These are phyloP conservation scores for Syncephalastrum racemosum DNA, from an alignment of 371 early-diverging fungal genomes.

Conservation along the genomic window DNA sequence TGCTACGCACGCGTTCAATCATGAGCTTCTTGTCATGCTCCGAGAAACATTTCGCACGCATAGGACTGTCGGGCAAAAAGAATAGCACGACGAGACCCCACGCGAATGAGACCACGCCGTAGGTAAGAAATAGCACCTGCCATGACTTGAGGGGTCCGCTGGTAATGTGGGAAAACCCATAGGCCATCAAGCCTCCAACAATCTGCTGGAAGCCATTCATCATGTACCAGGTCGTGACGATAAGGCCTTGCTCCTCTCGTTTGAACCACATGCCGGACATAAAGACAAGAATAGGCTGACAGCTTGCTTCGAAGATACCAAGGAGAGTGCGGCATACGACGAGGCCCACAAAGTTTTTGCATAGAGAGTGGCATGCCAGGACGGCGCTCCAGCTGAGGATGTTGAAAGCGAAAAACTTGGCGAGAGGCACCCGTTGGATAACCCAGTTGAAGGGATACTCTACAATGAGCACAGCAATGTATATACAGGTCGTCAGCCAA, in stretches of 20 bases:
- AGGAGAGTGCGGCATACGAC: conserved; percentile 20
- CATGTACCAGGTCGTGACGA: conserved; percentile 60
- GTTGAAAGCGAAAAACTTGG: conserved; percentile 24
- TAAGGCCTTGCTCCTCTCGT: conserved; percentile 66
- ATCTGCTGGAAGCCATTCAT: conserved; percentile 32
- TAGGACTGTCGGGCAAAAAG: conserved; percentile 25
- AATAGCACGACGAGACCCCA: conserved; percentile 23
- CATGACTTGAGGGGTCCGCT: conserved; percentile 22
- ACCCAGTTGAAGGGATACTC: conserved; percentile 29
- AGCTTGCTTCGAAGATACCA: conserved; percentile 28
- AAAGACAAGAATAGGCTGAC: conserved; percentile 21
- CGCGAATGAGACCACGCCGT: conserved; percentile 19
- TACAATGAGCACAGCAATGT: conserved; percentile 25
- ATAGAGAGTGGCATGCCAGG: conserved; percentile 17
- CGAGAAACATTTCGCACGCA: conserved; percentile 28
- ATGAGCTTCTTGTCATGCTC: conserved; percentile 28
- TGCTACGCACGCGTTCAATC: conserved; percentile 24
- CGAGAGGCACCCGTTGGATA: conserved; percentile 25
- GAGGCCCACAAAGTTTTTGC: conserved; percentile 21
- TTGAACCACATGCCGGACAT: conserved; percentile 44
- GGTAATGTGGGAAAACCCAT: conserved; percentile 25
- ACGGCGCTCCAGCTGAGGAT: conserved; percentile 21
- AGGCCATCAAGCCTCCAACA: conserved; percentile 26
- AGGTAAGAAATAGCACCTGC: conserved; percentile 27
- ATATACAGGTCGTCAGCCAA: conserved; percentile 31